These are phyloP conservation scores for Phyllosticta citrichinensis DNA, from an alignment of 2,329 filamentous ascomycete species.

Conservation along the genomic window DNA sequence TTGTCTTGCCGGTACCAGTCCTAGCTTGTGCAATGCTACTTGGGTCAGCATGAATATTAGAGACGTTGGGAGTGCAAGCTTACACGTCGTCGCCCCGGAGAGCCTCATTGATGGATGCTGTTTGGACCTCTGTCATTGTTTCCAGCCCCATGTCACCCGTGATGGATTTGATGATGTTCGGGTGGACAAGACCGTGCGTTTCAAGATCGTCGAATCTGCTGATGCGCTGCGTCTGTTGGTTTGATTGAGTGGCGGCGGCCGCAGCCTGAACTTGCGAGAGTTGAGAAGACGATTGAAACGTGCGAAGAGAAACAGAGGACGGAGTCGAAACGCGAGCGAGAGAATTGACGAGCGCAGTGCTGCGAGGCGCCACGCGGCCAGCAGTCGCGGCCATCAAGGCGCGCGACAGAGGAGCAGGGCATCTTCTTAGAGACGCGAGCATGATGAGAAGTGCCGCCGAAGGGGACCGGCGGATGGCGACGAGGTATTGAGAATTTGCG, in stretches of 20 bases:
- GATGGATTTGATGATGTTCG: slow-evolving; percentile 57
- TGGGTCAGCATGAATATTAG: slow-evolving; percentile 7
- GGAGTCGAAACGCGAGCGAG: neutral
- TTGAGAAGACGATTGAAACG: slow-evolving; percentile 1
- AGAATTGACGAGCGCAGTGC: neutral
- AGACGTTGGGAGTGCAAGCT: slow-evolving; percentile 28
- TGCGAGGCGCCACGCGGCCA: slow-evolving; percentile 1
- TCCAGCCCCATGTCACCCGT: slow-evolving; percentile 64
- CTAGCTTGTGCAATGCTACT: slow-evolving; percentile 72
- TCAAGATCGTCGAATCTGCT: slow-evolving; percentile 37
- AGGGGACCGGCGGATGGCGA: neutral
- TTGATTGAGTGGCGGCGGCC: neutral
- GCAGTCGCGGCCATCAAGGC: slow-evolving; percentile 12
- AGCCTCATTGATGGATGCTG: slow-evolving; percentile 69
- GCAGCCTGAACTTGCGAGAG: slow-evolving; percentile 11
- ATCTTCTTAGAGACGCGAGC: slow-evolving; percentile 32
- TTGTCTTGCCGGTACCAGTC: slow-evolving; percentile 93
- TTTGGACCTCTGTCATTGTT: slow-evolving; percentile 88
- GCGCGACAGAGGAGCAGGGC: slow-evolving; percentile 27
- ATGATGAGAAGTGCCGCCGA: slow-evolving; percentile 23
- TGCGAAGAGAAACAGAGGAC: neutral
- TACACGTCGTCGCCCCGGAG: slow-evolving; percentile 76
- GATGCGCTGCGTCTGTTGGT: slow-evolving; percentile 18
- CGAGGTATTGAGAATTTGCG: neutral
- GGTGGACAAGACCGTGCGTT: slow-evolving; percentile 45